Conservation (phyloP, 345 rosid species). For the Leavenworthia alabamica region DNA sequence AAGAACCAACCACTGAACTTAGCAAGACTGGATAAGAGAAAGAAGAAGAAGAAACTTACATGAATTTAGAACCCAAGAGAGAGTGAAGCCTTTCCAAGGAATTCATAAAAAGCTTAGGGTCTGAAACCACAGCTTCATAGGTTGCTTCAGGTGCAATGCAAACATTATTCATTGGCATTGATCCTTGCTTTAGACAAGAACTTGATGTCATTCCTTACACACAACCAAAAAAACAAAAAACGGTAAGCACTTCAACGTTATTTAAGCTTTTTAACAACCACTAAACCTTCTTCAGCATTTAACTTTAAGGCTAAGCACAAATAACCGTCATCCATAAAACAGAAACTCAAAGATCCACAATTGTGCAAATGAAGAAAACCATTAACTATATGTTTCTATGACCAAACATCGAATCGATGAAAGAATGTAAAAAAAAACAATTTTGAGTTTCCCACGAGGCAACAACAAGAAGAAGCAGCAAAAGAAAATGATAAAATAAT, state of each 20-base stretch:
- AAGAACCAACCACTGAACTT: conserved; percentile 2
- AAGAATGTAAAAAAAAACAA: neutral
- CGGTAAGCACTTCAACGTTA: conserved; percentile 13
- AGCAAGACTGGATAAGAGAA: neutral
- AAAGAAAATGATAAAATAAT: conserved; percentile 1
- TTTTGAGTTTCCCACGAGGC: conserved; percentile 12
- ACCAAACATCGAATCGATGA: conserved; percentile 6
- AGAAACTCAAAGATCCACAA: conserved; percentile 16
- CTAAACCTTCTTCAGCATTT: conserved; percentile 24
- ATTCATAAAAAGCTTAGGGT: conserved; percentile 54
- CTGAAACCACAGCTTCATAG: conserved; percentile 59
- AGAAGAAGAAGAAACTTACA: conserved; percentile 49
- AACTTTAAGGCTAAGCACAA: conserved; percentile 17
- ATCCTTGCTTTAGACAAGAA: conserved; percentile 60
- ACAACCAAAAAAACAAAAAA: conserved; percentile 8
- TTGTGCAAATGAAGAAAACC: conserved; percentile 1
- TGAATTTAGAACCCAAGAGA: conserved; percentile 79
- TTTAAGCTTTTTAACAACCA: conserved; percentile 16
- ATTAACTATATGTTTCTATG: neutral
- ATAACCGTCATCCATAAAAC: neutral
- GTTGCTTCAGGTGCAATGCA: conserved; percentile 59
- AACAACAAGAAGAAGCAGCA: neutral
- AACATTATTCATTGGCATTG: conserved; percentile 43
- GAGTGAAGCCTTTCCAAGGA: conserved; percentile 79
- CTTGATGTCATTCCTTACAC: conserved; percentile 67